A percentile compares a stretch with the other conserved stretches of the same genome.
Conservation (phyloP, 2,329 filamentous ascomycete species). For the Aureobasidium sp. region DNA sequence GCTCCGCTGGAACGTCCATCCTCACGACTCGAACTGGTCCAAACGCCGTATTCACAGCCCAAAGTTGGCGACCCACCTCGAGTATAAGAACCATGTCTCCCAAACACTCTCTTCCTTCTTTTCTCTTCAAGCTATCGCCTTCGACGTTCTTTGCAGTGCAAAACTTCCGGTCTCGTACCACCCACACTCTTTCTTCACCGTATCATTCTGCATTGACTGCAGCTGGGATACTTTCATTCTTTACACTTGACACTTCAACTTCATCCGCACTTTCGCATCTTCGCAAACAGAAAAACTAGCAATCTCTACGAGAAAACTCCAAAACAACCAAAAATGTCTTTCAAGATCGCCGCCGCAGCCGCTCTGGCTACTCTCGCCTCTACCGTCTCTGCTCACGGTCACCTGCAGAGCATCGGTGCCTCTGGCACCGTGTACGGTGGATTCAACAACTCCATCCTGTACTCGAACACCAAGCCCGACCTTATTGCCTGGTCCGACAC, state of each 20-base stretch:
- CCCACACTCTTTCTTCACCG: conserved; percentile 9
- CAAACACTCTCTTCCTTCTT: background rate
- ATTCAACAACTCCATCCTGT: conserved; percentile 33
- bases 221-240: conserved; percentile 13
- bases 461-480: conserved; percentile 25
- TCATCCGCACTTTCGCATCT: background rate
- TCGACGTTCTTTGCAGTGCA: conserved; percentile 12
- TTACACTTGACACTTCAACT: background rate
- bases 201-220: conserved; percentile 13
- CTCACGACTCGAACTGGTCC: background rate
- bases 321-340: conserved; percentile 19
- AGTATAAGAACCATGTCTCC: conserved; percentile 7
- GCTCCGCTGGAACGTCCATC: conserved; percentile 3
- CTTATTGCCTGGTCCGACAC: conserved; percentile 47
- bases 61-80: background rate
- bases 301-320: conserved; percentile 4
- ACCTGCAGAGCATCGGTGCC: conserved; percentile 36
- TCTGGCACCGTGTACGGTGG: conserved; percentile 40
- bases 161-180: conserved; percentile 11
- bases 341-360: conserved; percentile 20
- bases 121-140: conserved; percentile 3
- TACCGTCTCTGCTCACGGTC: conserved; percentile 39
- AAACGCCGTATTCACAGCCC: background rate
- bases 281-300: background rate
- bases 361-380: conserved; percentile 26